Conservation (phyloP, 345 rosid genomes). For the Salix caprea region DNA sequence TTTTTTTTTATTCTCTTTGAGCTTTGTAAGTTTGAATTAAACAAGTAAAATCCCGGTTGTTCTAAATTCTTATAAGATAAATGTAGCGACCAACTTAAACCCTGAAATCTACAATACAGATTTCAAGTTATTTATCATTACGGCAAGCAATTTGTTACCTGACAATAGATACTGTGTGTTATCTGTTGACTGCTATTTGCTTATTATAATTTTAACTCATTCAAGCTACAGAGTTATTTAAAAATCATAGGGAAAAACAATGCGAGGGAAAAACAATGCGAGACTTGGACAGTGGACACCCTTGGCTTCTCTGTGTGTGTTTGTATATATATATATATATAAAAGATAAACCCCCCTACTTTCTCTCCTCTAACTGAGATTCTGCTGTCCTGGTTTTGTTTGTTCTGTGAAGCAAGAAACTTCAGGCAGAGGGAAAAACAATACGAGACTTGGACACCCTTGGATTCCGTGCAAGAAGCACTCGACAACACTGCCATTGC, state of each 20-base stretch:
- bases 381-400: constrained; percentile 31
- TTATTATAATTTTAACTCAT: neutral
- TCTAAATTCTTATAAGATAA: accelerated
- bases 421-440: constrained; percentile 24
- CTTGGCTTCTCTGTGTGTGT: too few species aligned
- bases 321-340: too few species aligned
- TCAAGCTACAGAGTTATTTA: too few species aligned
- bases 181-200: neutral
- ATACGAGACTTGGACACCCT: too few species aligned
- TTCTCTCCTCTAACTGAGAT: constrained; percentile 15
- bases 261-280: neutral
- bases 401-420: constrained; percentile 25
- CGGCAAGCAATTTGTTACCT: neutral
- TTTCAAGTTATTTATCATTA: too few species aligned
- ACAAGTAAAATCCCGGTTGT: too few species aligned
- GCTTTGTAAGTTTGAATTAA: too few species aligned
- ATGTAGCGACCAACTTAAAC: too few species aligned
- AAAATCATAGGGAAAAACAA: neutral
- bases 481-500: neutral
- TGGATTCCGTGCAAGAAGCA: neutral
- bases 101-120: too few species aligned
- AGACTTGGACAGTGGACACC: neutral
- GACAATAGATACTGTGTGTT: constrained; percentile 14
- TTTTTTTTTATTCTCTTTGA: too few species aligned
- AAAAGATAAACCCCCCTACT: neutral